Evolutionary conservation across 108 stramenopile genomes (phyloP).

Genomic region (Aurantiochytrium sp.): DNA sequence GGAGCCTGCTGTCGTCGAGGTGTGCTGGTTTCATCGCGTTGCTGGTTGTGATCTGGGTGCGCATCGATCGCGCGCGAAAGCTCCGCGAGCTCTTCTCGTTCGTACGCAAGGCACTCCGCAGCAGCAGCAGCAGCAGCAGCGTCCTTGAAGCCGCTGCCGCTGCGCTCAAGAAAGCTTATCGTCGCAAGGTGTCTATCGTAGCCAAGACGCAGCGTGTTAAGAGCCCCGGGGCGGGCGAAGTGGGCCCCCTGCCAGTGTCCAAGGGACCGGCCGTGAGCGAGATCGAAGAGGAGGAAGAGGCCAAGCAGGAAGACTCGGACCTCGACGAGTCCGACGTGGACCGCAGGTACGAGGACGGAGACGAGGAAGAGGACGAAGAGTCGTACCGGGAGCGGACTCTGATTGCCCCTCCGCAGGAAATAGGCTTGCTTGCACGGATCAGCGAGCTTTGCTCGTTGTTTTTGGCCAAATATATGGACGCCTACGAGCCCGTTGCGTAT

Average conservation of each 20-base stretch:
- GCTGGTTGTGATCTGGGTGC: too few relatives aligned
- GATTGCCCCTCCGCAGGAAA: not conserved
- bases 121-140: not conserved
- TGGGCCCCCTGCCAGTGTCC: not conserved
- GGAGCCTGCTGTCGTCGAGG: too few relatives aligned
- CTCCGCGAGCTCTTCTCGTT: too few relatives aligned
- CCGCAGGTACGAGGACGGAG: not conserved
- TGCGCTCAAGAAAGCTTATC: too few relatives aligned
- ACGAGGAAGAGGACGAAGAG: not conserved
- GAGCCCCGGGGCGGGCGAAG: not conserved
- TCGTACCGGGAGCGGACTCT: not conserved
- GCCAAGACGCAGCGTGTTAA: not conserved
- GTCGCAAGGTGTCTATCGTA: too few relatives aligned
- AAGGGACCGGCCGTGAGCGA: not conserved
- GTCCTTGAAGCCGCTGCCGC: not conserved
- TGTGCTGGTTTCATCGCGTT: too few relatives aligned
- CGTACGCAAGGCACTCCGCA: not conserved
- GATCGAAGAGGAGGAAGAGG: not conserved
- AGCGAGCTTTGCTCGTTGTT: conserved; percentile 20
- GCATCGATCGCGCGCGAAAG: too few relatives aligned
- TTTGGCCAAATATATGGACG: conserved; percentile 31
- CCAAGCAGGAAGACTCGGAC: not conserved
- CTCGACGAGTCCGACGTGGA: not conserved
- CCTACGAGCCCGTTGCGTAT: conserved; percentile 25
- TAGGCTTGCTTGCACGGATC: not conserved